Percentiles rank a stretch among this genome's conserved stretches.
These are phyloP conservation scores for Hymenoscyphus fraxineus DNA, from an alignment of 2,329 filamentous ascomycete genomes.

Conservation along the genomic window DNA sequence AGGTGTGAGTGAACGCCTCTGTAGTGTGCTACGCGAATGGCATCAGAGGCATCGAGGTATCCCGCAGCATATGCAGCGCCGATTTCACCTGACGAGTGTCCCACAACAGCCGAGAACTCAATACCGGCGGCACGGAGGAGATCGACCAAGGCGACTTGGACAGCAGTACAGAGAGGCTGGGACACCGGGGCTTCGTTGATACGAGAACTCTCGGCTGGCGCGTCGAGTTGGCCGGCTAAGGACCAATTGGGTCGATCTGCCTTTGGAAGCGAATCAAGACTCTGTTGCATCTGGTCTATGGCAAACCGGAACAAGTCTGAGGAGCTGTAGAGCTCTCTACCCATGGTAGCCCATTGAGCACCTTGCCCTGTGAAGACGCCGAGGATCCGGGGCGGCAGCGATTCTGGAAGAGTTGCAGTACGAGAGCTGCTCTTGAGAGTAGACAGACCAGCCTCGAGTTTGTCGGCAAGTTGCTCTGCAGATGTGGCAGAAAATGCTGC, in stretches of 20 bases:
- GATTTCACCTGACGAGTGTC: constrained; percentile 48
- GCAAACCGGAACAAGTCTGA: too few relatives aligned
- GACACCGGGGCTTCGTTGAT: constrained; percentile 33
- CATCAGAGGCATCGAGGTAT: constrained; percentile 23
- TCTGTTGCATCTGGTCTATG: not conserved
- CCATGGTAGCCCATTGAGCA: constrained; percentile 29
- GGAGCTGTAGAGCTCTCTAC: too few relatives aligned
- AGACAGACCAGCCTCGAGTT: not conserved
- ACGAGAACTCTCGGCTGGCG: constrained; percentile 29
- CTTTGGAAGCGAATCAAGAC: constrained; percentile 14
- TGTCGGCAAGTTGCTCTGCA: too few relatives aligned
- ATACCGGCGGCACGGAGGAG: constrained; percentile 42
- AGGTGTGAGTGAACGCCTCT: constrained; percentile 29
- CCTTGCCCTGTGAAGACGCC: constrained; percentile 33
- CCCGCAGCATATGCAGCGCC: constrained; percentile 43
- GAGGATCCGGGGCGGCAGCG: not conserved
- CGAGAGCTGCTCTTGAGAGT: not conserved
- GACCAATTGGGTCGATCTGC: constrained; percentile 10
- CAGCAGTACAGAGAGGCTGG: constrained; percentile 43
- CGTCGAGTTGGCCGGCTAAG: constrained; percentile 29
- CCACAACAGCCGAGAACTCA: constrained; percentile 36
- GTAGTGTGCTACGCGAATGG: constrained; percentile 34
- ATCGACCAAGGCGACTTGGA: constrained; percentile 44
- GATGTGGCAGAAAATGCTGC: too few relatives aligned
- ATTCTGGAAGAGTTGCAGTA: not conserved